Base-by-base conservation (phyloP, 306 rosid genomes). In the Quercus suber region DNA sequence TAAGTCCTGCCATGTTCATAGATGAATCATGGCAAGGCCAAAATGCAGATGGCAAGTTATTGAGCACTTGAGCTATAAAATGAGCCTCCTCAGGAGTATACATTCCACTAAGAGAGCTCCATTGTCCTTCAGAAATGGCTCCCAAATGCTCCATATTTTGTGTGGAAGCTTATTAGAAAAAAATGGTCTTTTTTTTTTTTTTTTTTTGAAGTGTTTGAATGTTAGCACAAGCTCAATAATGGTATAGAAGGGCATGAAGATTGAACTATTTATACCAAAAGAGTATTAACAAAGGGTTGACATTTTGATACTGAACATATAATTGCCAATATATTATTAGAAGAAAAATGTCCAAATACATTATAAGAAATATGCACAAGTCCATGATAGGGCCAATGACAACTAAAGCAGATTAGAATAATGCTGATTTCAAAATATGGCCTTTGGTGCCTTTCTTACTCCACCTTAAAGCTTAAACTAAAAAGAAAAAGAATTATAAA, bases 21-120 rank as follows among this genome's bases (percentile, higher is more conserved):
- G 82, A 45, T 55, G 87, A 83, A 35, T 79, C 87, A 84, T 79
- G 85, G 52, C 83, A 76, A 28, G 86, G 89, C 88, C 84, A 92
- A 82, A 70, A 74, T 64, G 92, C 14, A 78, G 87, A 85, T 69
- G 91, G 89, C 69, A 81, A 80, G 73, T 75, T 84, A 78, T 76
- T 81, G 4, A 60, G 68, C 30, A 20, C 65, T 76, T 83, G 83
- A 63, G 87, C 74, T 82, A 88, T 79, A 82, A 88, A 85, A 76
- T 60, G 84, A 6, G 79, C 82, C 23, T 80, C 87, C 83, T 87
- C 82, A 35, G 84, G 81, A 14, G 59, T 79, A 78, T 69, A 79
- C 21, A 49, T 37, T 43, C 82, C 86, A 41, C 82, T 84, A 17
- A 83, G 69, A 53, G 84, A 84, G 82, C 79, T 84, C 84, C 86